Evolutionary conservation across 257 asterid genomes (phyloP).

Genomic region (Nicotiana tomentosiformis): DNA sequence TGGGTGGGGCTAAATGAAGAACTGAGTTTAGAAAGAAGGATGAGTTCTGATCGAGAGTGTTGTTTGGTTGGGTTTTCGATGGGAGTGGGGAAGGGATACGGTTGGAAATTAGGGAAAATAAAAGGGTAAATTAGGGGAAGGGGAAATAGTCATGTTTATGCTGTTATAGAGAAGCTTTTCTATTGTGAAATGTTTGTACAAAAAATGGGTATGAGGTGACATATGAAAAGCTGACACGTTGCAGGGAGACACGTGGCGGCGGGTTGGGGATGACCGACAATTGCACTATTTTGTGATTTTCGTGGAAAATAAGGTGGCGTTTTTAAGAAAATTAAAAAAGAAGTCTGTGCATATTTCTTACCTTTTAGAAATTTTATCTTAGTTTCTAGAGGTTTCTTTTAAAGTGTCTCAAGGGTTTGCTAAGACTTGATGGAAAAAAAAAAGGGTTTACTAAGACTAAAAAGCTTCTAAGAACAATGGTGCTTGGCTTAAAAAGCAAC

Average conservation of each 20-base stretch:
- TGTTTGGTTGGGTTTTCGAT: constrained; percentile 24
- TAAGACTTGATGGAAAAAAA: no score
- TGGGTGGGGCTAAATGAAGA: neutral
- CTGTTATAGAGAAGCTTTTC: neutral
- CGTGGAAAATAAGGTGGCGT: neutral
- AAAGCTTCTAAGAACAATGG: no score
- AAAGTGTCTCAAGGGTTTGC: no score
- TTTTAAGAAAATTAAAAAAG: neutral
- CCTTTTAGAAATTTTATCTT: no score
- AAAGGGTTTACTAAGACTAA: no score
- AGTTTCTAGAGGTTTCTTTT: no score
- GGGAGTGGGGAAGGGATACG: constrained; percentile 27
- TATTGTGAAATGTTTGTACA: neutral
- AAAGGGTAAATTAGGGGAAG: constrained; percentile 30
- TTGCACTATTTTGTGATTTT: neutral
- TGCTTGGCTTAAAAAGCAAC: no score
- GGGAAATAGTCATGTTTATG: neutral
- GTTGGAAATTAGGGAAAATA: constrained; percentile 23
- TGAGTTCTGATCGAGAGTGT: constrained; percentile 20
- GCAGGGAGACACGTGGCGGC: neutral
- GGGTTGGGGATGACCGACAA: neutral
- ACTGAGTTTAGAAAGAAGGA: constrained; percentile 5
- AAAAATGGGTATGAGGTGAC: neutral
- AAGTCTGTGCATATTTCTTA: neutral
- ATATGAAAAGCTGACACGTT: neutral